Conservation (phyloP, 75 land plant genomes). For the Gnetum montanum region DNA sequence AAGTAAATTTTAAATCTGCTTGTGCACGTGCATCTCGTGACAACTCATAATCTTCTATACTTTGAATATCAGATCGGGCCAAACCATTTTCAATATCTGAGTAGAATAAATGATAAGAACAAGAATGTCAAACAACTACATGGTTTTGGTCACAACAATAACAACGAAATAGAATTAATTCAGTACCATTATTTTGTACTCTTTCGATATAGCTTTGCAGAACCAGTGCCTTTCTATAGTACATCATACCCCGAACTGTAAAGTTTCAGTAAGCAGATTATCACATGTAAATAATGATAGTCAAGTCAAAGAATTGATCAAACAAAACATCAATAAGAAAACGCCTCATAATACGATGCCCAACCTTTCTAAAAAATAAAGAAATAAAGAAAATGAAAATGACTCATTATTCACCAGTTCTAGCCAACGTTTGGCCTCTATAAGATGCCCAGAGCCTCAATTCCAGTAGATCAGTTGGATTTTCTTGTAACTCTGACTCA, state of each 20-base stretch:
- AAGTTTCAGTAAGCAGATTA: conserved; percentile 2
- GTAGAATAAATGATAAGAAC: not conserved
- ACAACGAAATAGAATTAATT: not conserved
- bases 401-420: conserved; percentile 58
- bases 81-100: conserved; percentile 33
- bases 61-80: conserved; percentile 8
- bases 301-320: not conserved
- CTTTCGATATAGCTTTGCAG: conserved; percentile 76
- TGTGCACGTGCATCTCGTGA: conserved; percentile 76
- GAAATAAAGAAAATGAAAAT: not conserved
- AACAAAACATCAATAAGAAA: not conserved
- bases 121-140: not conserved
- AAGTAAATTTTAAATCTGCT: conserved; percentile 92
- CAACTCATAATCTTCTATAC: conserved; percentile 41
- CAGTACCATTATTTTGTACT: conserved; percentile 33
- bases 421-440: conserved; percentile 90
- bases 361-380: not conserved
- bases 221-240: conserved; percentile 88
- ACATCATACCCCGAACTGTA: conserved; percentile 99
- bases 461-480: conserved; percentile 44
- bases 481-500: conserved; percentile 37
- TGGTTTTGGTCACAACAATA: not conserved
- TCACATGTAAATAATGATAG: not conserved
- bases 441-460: conserved; percentile 99
- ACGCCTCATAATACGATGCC: not conserved